Percentiles rank a stretch among this genome's conserved stretches.
phyloP scores from a whole-genome alignment of 108 stramenopile species.

The Pseudonitzschia multiseries region DNA sequence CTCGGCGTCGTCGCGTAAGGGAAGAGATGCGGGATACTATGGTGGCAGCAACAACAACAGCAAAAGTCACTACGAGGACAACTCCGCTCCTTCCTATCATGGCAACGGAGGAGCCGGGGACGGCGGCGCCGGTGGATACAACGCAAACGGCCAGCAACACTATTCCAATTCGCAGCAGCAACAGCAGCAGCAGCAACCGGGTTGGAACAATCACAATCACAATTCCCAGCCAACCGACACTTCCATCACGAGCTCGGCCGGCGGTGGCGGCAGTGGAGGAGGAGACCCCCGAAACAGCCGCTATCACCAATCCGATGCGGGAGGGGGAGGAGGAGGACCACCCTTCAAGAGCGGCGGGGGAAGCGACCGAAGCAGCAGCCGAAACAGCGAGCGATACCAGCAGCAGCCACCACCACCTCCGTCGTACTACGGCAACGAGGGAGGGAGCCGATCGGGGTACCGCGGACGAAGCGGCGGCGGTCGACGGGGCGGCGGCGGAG shows the following conservation, averaged over 20 bases:
- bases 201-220: constrained; percentile 13
- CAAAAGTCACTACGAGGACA: constrained; percentile 6
- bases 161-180: constrained; percentile 14
- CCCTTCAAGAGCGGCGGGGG: constrained; percentile 1
- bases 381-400: constrained; percentile 9
- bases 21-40: constrained; percentile 1
- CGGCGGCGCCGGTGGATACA: not conserved
- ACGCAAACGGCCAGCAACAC: not conserved
- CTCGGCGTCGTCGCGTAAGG: constrained; percentile 18
- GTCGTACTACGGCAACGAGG: constrained; percentile 1
- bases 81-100: constrained; percentile 7
- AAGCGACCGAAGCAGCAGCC: constrained; percentile 24
- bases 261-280: not conserved
- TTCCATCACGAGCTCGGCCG: not conserved
- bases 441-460: constrained; percentile 27
- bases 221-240: not conserved
- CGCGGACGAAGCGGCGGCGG: constrained; percentile 27
- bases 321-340: not conserved
- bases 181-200: constrained; percentile 19
- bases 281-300: not conserved
- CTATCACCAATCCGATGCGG: not conserved
- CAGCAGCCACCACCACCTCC: not conserved
- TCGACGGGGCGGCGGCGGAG: constrained; percentile 20
- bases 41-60: not conserved
- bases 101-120: constrained; percentile 2